Evolutionary conservation across 2,329 filamentous ascomycete genomes (phyloP).

Genomic region (Neurospora sp.): DNA sequence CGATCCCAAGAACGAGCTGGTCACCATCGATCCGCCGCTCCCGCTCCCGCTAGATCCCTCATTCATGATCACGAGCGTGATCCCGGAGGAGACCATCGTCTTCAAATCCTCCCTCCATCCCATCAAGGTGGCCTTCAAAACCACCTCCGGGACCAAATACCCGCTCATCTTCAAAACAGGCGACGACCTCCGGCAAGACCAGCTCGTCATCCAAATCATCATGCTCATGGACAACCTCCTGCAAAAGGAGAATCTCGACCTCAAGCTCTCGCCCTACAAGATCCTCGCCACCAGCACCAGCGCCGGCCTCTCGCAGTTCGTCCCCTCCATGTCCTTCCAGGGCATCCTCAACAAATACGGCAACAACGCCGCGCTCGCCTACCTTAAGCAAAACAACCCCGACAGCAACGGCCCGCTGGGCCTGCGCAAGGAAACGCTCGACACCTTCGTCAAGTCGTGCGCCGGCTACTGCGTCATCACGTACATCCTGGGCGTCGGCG

Average conservation of each 20-base stretch:
- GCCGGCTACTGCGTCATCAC: constrained; percentile 98
- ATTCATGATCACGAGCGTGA: constrained; percentile 67
- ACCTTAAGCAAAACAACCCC: constrained; percentile 81
- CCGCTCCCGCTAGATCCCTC: constrained; percentile 83
- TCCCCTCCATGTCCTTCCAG: constrained; percentile 77
- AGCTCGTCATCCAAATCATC: constrained; percentile 94
- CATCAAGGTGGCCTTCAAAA: constrained; percentile 85
- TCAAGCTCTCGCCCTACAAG: constrained; percentile 91
- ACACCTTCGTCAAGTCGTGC: constrained; percentile 91
- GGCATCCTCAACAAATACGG: constrained; percentile 78
- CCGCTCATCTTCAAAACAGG: constrained; percentile 96
- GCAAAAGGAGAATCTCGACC: constrained; percentile 89
- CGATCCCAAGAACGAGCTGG: constrained; percentile 83
- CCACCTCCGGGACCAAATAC: constrained; percentile 65
- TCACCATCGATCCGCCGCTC: constrained; percentile 74
- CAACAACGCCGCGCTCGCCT: constrained; percentile 63
- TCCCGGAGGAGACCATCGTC: constrained; percentile 76
- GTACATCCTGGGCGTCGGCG: constrained; percentile 91
- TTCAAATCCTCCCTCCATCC: constrained; percentile 94
- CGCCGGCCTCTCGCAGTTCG: constrained; percentile 87
- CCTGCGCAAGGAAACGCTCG: constrained; percentile 83
- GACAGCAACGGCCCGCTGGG: constrained; percentile 73
- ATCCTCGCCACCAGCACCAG: constrained; percentile 87
- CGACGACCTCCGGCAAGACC: constrained; percentile 91
- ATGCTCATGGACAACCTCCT: constrained; percentile 94